Evolutionary conservation across 2,329 filamentous ascomycete species (phyloP), one percentile per base, ranked within the genome.

Genomic region (Daldinia sp.): DNA sequence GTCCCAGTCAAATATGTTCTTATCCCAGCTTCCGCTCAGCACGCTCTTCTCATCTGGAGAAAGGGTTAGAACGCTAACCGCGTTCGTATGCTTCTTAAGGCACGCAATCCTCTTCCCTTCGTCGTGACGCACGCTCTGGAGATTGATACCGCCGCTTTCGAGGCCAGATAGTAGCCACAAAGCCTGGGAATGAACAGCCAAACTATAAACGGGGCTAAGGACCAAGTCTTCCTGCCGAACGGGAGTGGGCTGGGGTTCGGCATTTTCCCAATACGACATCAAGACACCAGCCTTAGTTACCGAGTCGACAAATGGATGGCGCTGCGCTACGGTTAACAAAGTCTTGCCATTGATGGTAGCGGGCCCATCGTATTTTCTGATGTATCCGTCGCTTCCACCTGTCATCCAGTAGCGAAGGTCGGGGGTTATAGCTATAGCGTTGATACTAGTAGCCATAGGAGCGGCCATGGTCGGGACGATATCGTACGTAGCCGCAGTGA

Each of bases 261-360:
- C 94, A 75, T 98, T 99, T 79, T 98, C 96, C 96, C 96, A 99
- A 79, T 99, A 99, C 58, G 93, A 97, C 87, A 98, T 90, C 56
- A 98, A 82, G 5, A 97, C 93, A 1, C 94, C 96, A 1, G 95
- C 94, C 80, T 99, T 99, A 63, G 93, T 93, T 48, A 99, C 96
- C 74, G 93, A 97, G 78, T 99, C 96, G 44, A 99, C 96, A 75
- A 98, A 99, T 0, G 96, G 96, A 78, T 99, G 96, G 55, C 93
- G 87, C 82, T 99, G 96, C 35, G 96, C 96, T 5, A 99, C 96
- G 0, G 96, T 99, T 74, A 99, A 84, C 68, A 95, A 90, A 37
- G 96, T 88, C 81, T 97, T 98, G 71, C 94, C 94, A 78, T 99
- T 99, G 73, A 97, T 94, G 4, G 96, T 98, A 39, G 94, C 93